Conservation (phyloP, 169 alveolate genomes). For the Neospora caninum region DNA sequence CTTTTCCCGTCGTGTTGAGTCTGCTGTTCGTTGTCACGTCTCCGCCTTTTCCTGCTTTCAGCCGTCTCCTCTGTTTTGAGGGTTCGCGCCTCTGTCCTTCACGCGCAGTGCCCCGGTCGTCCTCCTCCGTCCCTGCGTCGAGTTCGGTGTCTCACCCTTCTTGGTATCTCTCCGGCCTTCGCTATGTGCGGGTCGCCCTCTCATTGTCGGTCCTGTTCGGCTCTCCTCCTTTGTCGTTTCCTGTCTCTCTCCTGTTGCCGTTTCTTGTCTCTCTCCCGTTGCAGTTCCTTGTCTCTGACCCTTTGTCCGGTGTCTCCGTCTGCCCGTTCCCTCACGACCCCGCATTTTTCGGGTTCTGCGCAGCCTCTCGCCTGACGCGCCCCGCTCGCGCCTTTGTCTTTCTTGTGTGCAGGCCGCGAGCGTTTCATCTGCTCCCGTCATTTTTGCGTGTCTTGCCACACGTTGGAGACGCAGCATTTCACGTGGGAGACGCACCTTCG, state of each 20-base stretch:
- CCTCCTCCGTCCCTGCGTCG: background rate
- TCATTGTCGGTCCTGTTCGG: background rate
- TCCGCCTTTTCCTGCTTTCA: no score
- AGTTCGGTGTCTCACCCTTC: background rate
- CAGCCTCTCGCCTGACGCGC: no score
- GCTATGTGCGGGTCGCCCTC: background rate
- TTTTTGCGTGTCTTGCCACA: slow-evolving; percentile 22
- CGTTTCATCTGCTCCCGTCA: slow-evolving; percentile 34
- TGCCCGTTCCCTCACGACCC: background rate
- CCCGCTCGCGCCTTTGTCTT: no score
- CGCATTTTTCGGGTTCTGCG: no score
- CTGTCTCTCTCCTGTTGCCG: background rate
- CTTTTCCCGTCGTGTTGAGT: no score
- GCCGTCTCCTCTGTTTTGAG: no score
- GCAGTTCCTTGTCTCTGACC: no score
- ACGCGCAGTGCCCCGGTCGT: background rate
- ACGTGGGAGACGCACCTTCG: slow-evolving; percentile 38
- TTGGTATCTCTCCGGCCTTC: background rate
- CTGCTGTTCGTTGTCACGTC: no score
- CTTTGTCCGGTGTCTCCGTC: background rate
- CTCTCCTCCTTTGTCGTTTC: background rate
- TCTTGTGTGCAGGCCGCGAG: background rate
- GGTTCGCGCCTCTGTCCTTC: background rate
- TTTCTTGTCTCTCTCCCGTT: no score
- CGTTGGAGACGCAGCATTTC: slow-evolving; percentile 26